These are phyloP conservation scores for Phytophthora multivora DNA, from an alignment of 352 stramenopile species.

Conservation along the genomic window DNA sequence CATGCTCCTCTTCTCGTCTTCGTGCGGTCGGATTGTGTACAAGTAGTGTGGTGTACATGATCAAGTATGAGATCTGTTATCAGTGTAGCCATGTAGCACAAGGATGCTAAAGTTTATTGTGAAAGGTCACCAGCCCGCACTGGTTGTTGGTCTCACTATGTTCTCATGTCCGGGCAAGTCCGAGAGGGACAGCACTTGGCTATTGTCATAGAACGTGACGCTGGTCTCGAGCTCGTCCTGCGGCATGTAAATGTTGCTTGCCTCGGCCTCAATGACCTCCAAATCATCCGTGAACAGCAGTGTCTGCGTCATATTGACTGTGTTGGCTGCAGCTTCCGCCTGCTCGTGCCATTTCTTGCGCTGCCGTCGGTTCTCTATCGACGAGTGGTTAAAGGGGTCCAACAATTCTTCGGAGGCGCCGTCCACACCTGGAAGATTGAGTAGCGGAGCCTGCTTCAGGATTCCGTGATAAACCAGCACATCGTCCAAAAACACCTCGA, in stretches of 20 bases:
- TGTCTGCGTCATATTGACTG: conserved; percentile 66
- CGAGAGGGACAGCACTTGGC: conserved; percentile 68
- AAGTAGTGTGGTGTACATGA: neutral
- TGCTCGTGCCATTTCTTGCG: conserved; percentile 50
- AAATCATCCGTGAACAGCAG: conserved; percentile 81
- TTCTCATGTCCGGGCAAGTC: conserved; percentile 50
- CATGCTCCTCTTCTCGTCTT: conserved; percentile 11
- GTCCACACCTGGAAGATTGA: conserved; percentile 36
- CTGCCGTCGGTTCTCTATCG: conserved; percentile 47
- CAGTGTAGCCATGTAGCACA: neutral
- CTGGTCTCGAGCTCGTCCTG: conserved; percentile 67
- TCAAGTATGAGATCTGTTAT: conserved; percentile 3
- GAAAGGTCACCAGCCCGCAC: conserved; percentile 36
- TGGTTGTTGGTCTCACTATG: conserved; percentile 52
- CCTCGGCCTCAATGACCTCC: conserved; percentile 58
- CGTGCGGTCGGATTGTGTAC: conserved; percentile 1
- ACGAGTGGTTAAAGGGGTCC: neutral
- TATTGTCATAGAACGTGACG: conserved; percentile 79
- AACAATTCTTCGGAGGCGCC: conserved; percentile 3
- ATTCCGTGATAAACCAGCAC: conserved; percentile 76
- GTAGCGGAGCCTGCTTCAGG: conserved; percentile 45
- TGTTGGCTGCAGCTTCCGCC: conserved; percentile 43
- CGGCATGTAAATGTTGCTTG: conserved; percentile 57
- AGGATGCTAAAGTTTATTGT: no score
- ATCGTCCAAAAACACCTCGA: conserved; percentile 87